Evolutionary conservation across 1,284 basidiomycete genomes (phyloP).

Genomic region (Rhodotorula sp.): DNA sequence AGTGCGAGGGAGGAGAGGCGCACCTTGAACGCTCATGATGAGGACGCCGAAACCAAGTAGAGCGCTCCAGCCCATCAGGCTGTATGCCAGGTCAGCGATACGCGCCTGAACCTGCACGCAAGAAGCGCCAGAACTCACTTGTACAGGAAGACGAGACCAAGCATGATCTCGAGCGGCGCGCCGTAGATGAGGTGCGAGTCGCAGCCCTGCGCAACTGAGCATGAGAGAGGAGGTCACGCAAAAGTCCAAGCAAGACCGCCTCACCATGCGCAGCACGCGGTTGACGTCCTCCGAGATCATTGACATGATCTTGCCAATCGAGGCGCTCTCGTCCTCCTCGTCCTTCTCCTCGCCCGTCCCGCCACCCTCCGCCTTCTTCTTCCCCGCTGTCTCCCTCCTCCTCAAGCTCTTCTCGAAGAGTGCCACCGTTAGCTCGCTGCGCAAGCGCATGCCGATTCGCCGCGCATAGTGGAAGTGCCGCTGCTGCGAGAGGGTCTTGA

Average conservation of each 20-base stretch:
- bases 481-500: constrained; percentile 52
- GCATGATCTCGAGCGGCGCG: constrained; percentile 75
- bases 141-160: constrained; percentile 75
- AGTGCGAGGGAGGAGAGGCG: neutral
- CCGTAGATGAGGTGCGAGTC: constrained; percentile 41
- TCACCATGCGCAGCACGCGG: constrained; percentile 47
- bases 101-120: neutral
- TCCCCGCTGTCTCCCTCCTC: constrained; percentile 42
- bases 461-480: constrained; percentile 48
- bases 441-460: constrained; percentile 47
- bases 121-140: constrained; percentile 57
- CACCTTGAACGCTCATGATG: constrained; percentile 50
- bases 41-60: constrained; percentile 78
- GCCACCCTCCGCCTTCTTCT: neutral
- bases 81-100: constrained; percentile 46
- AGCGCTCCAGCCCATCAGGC: constrained; percentile 76
- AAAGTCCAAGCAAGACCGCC: neutral
- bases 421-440: constrained; percentile 46
- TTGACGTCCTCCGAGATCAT: constrained; percentile 49
- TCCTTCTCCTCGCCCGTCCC: neutral
- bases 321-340: constrained; percentile 31
- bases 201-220: constrained; percentile 41
- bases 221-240: constrained; percentile 18
- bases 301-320: constrained; percentile 47
- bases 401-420: constrained; percentile 49